A percentile compares a stretch with the other conserved stretches of the same genome.
phyloP scores from a whole-genome alignment of 169 alveolate genomes.

The Plasmodium inui region DNA sequence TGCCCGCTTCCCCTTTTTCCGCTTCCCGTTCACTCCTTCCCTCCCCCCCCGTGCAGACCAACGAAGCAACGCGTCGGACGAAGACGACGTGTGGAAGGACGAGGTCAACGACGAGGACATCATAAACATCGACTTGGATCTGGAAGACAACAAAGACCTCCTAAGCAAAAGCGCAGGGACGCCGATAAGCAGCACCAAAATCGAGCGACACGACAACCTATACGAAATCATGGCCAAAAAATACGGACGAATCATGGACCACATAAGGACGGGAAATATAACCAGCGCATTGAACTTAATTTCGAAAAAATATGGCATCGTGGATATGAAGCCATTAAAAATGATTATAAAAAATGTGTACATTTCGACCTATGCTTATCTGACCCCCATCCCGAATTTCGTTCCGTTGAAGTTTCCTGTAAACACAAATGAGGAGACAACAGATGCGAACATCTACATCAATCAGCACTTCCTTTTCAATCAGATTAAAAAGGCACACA shows the following conservation, averaged over 20 bases:
- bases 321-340: constrained; percentile 71
- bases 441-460: constrained; percentile 2
- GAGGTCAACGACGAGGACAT: constrained; percentile 73
- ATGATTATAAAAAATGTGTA: constrained; percentile 60
- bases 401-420: constrained; percentile 19
- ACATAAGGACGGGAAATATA: constrained; percentile 54
- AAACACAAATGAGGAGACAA: constrained; percentile 25
- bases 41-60: constrained; percentile 31
- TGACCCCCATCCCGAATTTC: constrained; percentile 61
- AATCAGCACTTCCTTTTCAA: constrained; percentile 60
- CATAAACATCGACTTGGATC: constrained; percentile 22
- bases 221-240: constrained; percentile 21
- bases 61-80: constrained; percentile 74
- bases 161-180: constrained; percentile 2
- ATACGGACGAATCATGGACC: constrained; percentile 52
- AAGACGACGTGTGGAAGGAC: constrained; percentile 77
- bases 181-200: neutral
- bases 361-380: constrained; percentile 67
- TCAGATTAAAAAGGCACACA: constrained; percentile 79
- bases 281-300: constrained; percentile 33
- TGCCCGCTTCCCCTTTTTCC: neutral
- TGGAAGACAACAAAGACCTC: neutral
- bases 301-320: constrained; percentile 72
- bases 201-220: constrained; percentile 15
- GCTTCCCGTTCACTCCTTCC: neutral